phyloP scores from a whole-genome alignment of 352 stramenopile genomes.

The Globisporangium yorkense region DNA sequence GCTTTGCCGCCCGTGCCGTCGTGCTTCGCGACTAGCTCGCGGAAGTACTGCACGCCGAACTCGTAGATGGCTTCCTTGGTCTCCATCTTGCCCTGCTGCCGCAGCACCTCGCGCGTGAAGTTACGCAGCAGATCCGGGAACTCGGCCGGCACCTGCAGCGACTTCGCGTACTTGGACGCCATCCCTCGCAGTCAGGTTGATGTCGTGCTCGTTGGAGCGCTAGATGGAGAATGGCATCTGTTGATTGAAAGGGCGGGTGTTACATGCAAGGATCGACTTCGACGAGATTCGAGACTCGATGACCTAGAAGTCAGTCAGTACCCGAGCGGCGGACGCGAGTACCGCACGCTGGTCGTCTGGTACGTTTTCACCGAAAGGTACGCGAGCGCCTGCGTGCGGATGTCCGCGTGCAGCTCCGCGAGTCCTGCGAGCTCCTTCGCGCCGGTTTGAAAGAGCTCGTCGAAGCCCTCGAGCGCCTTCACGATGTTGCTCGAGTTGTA shows the following conservation, averaged over 20 bases:
- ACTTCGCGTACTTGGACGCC: slow-evolving; percentile 83
- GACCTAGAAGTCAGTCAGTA: not conserved
- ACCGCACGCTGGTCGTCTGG: slow-evolving; percentile 5
- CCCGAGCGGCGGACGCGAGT: not conserved
- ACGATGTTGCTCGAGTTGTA: slow-evolving; percentile 17
- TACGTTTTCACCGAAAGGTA: slow-evolving; percentile 13
- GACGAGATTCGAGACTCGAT: not conserved
- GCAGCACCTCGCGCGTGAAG: slow-evolving; percentile 77
- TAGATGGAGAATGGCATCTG: not conserved
- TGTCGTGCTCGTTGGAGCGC: not conserved
- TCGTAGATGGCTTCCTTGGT: slow-evolving; percentile 75
- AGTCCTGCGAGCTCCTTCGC: slow-evolving; percentile 12
- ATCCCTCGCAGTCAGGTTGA: slow-evolving; percentile 19
- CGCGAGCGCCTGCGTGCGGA: slow-evolving; percentile 15
- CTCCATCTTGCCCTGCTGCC: slow-evolving; percentile 77
- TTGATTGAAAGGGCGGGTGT: not conserved
- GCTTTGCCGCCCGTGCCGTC: slow-evolving; percentile 19
- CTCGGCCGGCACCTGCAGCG: slow-evolving; percentile 58
- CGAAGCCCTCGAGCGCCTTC: slow-evolving; percentile 11
- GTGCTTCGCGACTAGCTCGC: slow-evolving; percentile 42
- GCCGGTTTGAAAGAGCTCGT: slow-evolving; percentile 6
- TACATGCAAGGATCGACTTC: not conserved
- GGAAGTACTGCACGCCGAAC: slow-evolving; percentile 69
- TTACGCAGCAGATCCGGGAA: slow-evolving; percentile 72
- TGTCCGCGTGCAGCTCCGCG: slow-evolving; percentile 6